These are phyloP conservation scores for Ustilaginoidea virens DNA, from an alignment of 2,329 filamentous ascomycete species.

Conservation along the genomic window DNA sequence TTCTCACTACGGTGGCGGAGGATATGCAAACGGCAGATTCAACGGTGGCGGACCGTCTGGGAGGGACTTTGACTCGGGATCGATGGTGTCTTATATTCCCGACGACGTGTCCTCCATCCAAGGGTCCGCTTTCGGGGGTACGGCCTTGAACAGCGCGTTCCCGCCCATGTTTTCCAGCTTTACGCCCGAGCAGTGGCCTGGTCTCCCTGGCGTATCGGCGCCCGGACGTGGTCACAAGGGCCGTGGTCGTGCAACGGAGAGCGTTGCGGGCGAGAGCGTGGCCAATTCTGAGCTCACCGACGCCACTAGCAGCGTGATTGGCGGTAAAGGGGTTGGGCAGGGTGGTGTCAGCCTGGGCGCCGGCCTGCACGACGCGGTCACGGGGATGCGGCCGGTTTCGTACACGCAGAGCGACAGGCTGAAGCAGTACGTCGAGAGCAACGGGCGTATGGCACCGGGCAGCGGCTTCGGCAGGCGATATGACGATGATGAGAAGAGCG, in stretches of 20 bases:
- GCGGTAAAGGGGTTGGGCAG: slow-evolving; percentile 59
- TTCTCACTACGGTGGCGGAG: slow-evolving; percentile 45
- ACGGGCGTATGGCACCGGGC: slow-evolving; percentile 49
- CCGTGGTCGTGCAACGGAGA: slow-evolving; percentile 54
- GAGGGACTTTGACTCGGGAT: slow-evolving; percentile 60
- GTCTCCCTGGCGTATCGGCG: slow-evolving; percentile 48
- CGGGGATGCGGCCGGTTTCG: slow-evolving; percentile 42
- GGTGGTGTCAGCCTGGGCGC: slow-evolving; percentile 77
- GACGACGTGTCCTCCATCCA: slow-evolving; percentile 96
- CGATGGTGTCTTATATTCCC: slow-evolving; percentile 87
- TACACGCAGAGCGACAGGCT: slow-evolving; percentile 60
- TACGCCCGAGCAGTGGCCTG: slow-evolving; percentile 74
- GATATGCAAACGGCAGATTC: slow-evolving; percentile 24
- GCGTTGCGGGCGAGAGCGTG: slow-evolving; percentile 81
- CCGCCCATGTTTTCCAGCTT: slow-evolving; percentile 95
- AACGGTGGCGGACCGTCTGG: slow-evolving; percentile 22
- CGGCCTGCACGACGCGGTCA: slow-evolving; percentile 62
- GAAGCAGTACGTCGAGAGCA: slow-evolving; percentile 85
- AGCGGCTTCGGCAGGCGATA: slow-evolving; percentile 57
- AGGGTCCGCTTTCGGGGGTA: slow-evolving; percentile 76
- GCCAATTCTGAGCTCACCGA: slow-evolving; percentile 86
- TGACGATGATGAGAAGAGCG: slow-evolving; percentile 90
- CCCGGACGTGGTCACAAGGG: slow-evolving; percentile 51
- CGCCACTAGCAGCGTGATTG: slow-evolving; percentile 61
- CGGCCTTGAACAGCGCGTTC: slow-evolving; percentile 58